Conservation (phyloP, 2,329 filamentous ascomycete species). For the Trichophyton rubrum region DNA sequence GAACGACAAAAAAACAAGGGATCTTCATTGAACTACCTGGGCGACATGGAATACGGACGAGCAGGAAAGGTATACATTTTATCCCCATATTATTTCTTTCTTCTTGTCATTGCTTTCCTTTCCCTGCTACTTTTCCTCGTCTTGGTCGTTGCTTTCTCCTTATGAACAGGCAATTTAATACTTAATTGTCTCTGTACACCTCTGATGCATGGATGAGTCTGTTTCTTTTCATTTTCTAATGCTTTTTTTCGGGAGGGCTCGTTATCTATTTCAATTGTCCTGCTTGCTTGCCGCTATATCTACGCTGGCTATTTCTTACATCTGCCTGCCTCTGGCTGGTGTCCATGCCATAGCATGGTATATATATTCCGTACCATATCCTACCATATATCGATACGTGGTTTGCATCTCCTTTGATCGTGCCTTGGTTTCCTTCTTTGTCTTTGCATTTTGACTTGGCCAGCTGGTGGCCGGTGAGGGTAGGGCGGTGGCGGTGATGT, state of each 20-base stretch:
- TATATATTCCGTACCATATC: not conserved
- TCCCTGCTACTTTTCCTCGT: not conserved
- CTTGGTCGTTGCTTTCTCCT: not conserved
- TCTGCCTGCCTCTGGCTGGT: not conserved
- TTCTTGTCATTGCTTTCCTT: not conserved
- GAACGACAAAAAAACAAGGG: not conserved
- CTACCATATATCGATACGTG: not conserved
- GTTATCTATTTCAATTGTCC: not conserved
- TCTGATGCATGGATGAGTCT: conserved; percentile 1
- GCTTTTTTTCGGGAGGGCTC: not conserved
- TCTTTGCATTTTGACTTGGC: not conserved
- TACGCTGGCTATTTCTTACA: not conserved
- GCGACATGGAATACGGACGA: conserved; percentile 2
- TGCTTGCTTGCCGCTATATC: not conserved
- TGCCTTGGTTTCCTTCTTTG: not conserved
- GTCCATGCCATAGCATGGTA: not conserved
- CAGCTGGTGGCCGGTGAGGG: not conserved
- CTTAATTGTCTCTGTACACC: conserved; percentile 2
- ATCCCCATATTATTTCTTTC: not conserved
- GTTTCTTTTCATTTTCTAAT: not conserved
- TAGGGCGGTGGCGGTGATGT: not conserved
- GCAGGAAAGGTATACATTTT: not conserved
- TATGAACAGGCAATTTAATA: conserved; percentile 1
- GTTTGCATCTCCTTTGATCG: not conserved
- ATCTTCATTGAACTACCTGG: not conserved